A percentile compares a stretch with the other conserved stretches of the same genome.
Conservation (phyloP, 805 yeast species). For the Saitoella complicata region DNA sequence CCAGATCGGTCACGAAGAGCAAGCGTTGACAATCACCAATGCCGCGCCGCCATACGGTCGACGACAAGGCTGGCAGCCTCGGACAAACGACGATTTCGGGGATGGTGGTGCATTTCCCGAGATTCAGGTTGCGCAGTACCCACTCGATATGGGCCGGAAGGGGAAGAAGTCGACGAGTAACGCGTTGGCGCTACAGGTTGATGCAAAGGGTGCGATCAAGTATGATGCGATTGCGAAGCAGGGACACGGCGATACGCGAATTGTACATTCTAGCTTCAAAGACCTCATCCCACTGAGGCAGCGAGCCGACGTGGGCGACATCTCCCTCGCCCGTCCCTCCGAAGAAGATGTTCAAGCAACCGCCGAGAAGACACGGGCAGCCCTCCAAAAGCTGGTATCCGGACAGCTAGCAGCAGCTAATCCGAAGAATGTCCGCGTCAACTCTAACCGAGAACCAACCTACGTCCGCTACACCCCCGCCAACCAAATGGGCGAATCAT, state of each 20-base stretch:
- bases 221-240: slow-evolving; percentile 21
- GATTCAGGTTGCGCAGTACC: slow-evolving; percentile 21
- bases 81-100: slow-evolving; percentile 16
- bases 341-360: slow-evolving; percentile 32
- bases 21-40: background rate
- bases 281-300: slow-evolving; percentile 49
- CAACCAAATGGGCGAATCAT: slow-evolving; percentile 20
- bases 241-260: slow-evolving; percentile 19
- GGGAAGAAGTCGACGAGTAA: slow-evolving; percentile 6
- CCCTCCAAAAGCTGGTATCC: slow-evolving; percentile 37
- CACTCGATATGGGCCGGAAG: slow-evolving; percentile 18
- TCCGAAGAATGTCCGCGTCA: slow-evolving; percentile 19
- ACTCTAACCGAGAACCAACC: slow-evolving; percentile 23
- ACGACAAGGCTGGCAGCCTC: slow-evolving; percentile 17
- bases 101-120: slow-evolving; percentile 24
- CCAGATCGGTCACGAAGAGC: background rate
- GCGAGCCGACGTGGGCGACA: slow-evolving; percentile 23
- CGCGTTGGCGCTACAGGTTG: slow-evolving; percentile 18
- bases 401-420: slow-evolving; percentile 22
- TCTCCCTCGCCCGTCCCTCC: slow-evolving; percentile 30
- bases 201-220: slow-evolving; percentile 18
- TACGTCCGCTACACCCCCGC: slow-evolving; percentile 32
- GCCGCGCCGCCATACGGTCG: slow-evolving; percentile 16
- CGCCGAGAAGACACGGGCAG: slow-evolving; percentile 38
- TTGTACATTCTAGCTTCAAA: slow-evolving; percentile 32